Percentiles rank a stretch among this genome's conserved stretches.
These are phyloP conservation scores for Grosmannia penicillata DNA, from an alignment of 2,329 filamentous ascomycete species.

Conservation along the genomic window DNA sequence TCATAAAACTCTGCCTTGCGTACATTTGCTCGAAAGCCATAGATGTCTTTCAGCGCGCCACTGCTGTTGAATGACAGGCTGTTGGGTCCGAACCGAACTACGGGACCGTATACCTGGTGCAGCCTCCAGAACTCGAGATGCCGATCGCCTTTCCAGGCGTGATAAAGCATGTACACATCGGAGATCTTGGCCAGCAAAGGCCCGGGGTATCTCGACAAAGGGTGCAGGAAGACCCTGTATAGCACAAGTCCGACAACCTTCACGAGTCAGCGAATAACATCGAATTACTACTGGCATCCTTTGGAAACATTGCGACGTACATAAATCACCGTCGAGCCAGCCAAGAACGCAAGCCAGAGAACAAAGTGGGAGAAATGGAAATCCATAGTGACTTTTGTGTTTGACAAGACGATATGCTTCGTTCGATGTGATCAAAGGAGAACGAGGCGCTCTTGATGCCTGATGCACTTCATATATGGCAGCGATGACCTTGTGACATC, in stretches of 20 bases:
- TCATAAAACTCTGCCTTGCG: conserved; percentile 60
- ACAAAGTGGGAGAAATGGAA: background rate
- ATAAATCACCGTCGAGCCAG: background rate
- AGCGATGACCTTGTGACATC: too few relatives aligned
- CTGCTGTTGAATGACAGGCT: conserved; percentile 63
- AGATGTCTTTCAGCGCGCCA: conserved; percentile 50
- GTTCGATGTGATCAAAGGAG: too few relatives aligned
- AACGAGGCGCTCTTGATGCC: too few relatives aligned
- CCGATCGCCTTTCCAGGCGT: conserved; percentile 59
- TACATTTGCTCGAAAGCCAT: conserved; percentile 48
- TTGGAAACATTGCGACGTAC: background rate
- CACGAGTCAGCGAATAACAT: too few relatives aligned
- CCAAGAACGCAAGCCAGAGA: background rate
- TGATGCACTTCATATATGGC: too few relatives aligned
- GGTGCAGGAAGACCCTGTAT: conserved; percentile 49
- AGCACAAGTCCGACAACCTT: conserved; percentile 28
- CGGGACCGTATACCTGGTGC: conserved; percentile 56
- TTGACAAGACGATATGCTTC: too few relatives aligned
- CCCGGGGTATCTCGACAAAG: conserved; percentile 49
- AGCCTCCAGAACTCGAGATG: conserved; percentile 58
- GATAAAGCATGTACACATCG: conserved; percentile 53
- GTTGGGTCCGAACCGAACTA: conserved; percentile 69
- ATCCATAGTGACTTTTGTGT: conserved; percentile 1
- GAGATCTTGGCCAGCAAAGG: conserved; percentile 49
- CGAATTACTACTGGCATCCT: background rate